These are phyloP conservation scores for Phytophthora aleatoria DNA, from an alignment of 352 stramenopile genomes.

Conservation along the genomic window DNA sequence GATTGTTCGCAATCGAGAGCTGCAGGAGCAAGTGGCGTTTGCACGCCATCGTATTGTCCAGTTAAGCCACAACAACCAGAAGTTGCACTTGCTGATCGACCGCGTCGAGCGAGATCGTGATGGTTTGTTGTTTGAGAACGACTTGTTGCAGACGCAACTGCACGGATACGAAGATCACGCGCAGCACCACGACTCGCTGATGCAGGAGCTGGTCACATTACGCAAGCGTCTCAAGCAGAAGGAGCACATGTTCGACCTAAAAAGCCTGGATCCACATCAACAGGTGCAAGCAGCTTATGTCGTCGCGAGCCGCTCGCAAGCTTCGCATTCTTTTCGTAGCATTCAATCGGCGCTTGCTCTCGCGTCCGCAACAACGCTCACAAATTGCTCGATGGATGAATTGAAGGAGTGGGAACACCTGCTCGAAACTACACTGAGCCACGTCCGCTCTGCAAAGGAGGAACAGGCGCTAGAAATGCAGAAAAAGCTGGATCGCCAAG, in stretches of 20 bases:
- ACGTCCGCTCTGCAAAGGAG: constrained; percentile 66
- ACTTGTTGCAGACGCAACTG: constrained; percentile 77
- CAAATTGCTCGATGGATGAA: constrained; percentile 48
- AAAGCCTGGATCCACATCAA: constrained; percentile 7
- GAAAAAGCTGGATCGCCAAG: constrained; percentile 74
- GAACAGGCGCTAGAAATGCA: constrained; percentile 79
- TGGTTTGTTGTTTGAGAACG: constrained; percentile 81
- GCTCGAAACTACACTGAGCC: constrained; percentile 60
- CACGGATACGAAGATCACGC: constrained; percentile 73
- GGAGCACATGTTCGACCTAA: constrained; percentile 22
- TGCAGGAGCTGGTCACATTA: constrained; percentile 61
- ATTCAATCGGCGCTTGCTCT: constrained; percentile 38
- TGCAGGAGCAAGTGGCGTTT: constrained; percentile 77
- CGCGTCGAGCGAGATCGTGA: constrained; percentile 86
- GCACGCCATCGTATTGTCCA: constrained; percentile 66
- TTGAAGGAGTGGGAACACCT: constrained; percentile 77
- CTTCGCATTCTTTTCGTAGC: constrained; percentile 29
- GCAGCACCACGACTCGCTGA: constrained; percentile 66
- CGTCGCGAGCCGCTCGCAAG: neutral
- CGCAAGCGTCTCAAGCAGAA: constrained; percentile 48
- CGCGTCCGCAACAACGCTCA: constrained; percentile 26
- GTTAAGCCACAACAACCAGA: constrained; percentile 82
- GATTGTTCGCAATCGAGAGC: constrained; percentile 70
- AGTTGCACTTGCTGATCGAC: constrained; percentile 81
- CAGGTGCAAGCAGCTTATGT: constrained; percentile 2